A percentile compares a stretch with the other conserved stretches of the same genome.
phyloP scores from a whole-genome alignment of 176 grass and related monocot genomes.

The Alopecurus myosuroides region DNA sequence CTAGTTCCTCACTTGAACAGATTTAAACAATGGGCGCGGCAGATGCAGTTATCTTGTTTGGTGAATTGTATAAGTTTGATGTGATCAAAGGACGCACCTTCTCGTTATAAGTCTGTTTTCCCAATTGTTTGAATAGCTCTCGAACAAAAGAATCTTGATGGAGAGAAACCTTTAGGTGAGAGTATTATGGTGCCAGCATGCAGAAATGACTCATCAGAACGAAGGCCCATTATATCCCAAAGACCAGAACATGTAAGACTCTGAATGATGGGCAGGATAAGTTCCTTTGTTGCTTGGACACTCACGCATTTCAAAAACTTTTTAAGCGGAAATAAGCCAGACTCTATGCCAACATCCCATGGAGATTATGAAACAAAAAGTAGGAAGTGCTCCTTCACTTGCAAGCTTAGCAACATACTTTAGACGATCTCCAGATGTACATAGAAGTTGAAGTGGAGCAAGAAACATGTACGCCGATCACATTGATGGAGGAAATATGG shows the following conservation, averaged over 20 bases:
- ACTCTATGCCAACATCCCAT: constrained; percentile 60
- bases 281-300: constrained; percentile 52
- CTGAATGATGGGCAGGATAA: constrained; percentile 77
- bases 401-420: constrained; percentile 83
- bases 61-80: constrained; percentile 70
- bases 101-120: constrained; percentile 81
- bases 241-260: constrained; percentile 63
- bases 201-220: constrained; percentile 29
- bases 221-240: constrained; percentile 15
- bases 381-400: constrained; percentile 60
- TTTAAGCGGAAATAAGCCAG: constrained; percentile 56
- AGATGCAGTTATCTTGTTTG: constrained; percentile 70
- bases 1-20: constrained; percentile 92
- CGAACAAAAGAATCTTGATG: constrained; percentile 90
- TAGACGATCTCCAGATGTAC: constrained; percentile 54
- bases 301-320: constrained; percentile 81
- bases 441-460: constrained; percentile 77
- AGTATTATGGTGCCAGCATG: constrained; percentile 63
- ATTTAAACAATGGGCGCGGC: constrained; percentile 79
- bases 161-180: constrained; percentile 81
- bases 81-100: constrained; percentile 73
- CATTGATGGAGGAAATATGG: constrained; percentile 74
- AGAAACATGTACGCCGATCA: constrained; percentile 84
- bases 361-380: constrained; percentile 56
- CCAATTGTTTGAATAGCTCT: constrained; percentile 86